Conservation (phyloP, 257 asterid species). For the Anisodus acutangulus region DNA sequence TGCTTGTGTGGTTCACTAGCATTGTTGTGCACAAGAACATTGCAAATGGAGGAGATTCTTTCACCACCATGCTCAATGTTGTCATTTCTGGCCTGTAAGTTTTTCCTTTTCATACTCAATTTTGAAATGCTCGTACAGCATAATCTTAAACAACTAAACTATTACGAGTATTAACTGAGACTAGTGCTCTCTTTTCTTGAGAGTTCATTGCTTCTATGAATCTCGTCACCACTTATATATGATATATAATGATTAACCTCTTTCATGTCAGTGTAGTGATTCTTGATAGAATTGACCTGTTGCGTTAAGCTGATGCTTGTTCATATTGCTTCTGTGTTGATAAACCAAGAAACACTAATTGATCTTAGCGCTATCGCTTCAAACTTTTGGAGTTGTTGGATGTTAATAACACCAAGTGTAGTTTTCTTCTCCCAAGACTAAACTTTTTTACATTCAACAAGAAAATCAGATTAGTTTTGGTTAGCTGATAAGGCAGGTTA, state of each 20-base stretch:
- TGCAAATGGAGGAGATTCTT: slow-evolving; percentile 93
- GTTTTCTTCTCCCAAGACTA: neutral
- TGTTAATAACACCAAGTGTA: neutral
- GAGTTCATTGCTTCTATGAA: neutral
- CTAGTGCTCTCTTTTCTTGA: slow-evolving; percentile 12
- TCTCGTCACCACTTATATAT: neutral
- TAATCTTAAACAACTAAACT: neutral
- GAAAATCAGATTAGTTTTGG: neutral
- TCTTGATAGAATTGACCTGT: slow-evolving; percentile 14
- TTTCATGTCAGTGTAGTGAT: neutral
- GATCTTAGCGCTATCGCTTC: neutral
- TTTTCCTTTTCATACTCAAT: slow-evolving; percentile 18
- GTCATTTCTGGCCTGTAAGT: slow-evolving; percentile 96
- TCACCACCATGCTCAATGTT: slow-evolving; percentile 98
- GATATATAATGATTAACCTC: neutral
- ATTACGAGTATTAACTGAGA: neutral
- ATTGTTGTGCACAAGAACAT: slow-evolving; percentile 81
- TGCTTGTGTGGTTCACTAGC: slow-evolving; percentile 98
- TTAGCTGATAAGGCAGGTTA: slow-evolving; percentile 7
- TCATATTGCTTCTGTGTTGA: neutral
- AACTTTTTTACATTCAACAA: neutral
- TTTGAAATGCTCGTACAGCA: neutral
- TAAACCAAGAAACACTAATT: slow-evolving; percentile 6
- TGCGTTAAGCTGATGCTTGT: neutral
- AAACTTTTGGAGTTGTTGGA: neutral